Percentiles rank a stretch among this genome's conserved stretches.
Evolutionary conservation across 2,329 filamentous ascomycete species (phyloP).

Genomic region (Cytospora schulzeri): DNA sequence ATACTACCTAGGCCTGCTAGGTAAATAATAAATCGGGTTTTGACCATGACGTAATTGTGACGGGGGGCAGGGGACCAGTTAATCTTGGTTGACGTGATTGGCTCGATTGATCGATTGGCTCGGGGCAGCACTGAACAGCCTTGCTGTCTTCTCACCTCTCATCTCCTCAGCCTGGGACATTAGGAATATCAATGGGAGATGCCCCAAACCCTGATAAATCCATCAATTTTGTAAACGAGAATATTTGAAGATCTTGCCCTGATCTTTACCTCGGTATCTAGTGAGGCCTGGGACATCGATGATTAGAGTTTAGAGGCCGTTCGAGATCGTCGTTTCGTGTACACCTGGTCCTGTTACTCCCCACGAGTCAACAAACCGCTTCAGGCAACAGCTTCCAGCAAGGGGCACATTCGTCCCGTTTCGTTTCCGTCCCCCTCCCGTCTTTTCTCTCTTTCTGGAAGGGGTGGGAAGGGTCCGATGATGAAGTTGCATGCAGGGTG

Average conservation of each 20-base stretch:
- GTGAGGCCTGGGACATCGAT: not conserved
- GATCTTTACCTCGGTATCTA: not conserved
- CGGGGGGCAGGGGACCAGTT: not conserved
- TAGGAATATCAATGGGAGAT: not conserved
- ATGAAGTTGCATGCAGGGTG: not conserved
- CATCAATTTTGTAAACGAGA: not conserved
- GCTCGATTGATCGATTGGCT: not conserved
- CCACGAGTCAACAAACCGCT: not conserved
- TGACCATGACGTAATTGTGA: not conserved
- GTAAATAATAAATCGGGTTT: not conserved
- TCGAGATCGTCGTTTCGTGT: not conserved
- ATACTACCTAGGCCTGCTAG: too few relatives aligned
- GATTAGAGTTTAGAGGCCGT: slow-evolving; percentile 2
- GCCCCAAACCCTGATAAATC: not conserved
- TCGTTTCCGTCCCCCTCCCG: not conserved
- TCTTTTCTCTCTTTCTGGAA: not conserved
- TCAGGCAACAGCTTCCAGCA: not conserved
- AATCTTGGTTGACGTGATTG: not conserved
- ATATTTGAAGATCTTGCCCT: not conserved
- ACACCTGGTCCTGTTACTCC: not conserved
- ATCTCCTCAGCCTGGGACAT: not conserved
- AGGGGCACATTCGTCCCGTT: not conserved
- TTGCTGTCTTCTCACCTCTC: not conserved
- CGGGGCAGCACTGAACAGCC: not conserved
- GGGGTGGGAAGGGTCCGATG: not conserved